Base-by-base conservation (phyloP, 179 eudicot genomes). In the Beta macrorhiza region DNA sequence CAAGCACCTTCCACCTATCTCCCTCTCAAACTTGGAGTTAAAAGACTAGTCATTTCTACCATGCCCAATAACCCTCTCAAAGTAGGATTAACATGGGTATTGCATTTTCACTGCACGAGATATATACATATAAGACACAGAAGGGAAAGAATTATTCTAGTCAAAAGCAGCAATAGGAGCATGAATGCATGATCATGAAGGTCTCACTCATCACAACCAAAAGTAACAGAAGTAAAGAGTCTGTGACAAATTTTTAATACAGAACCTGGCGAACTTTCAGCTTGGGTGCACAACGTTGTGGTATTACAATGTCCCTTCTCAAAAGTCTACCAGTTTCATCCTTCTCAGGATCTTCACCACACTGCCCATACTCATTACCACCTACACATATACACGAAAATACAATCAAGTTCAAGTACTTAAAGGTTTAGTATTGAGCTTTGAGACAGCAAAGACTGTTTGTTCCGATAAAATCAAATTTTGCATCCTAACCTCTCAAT, bases 281-380 rank as follows among this genome's bases (percentile, higher is more conserved):
- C 89, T 90, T 92, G 53, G 97, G 86, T 53, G 92, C 98, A 91
- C 99, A 96, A 32, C 95, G 90, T 78, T 94, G 93, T 19, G 99
- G 99, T 79, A 90, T 90, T 19, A 89, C 90, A 79, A 94, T 92
- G 84, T 96, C 99, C 81, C 99, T 91, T 89, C 91, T 90, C 85
- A 92, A 85, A 82, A 89, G 90, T 83, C 87, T 89, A 44, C 95
- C 97, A 65, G 88, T 69, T 47, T 92, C 98, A 79, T 88, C 98
- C 87, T 91, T 94, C 84, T 91, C 98, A 45, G 93, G 93, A 75
- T 92, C 99, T 89, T 94, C 99, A 77, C 99, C 99, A 86, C 99
- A 96, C 84, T 96, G 99, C 49, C 99, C 99, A 79, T 96, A 96
- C 87, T 96, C 99, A 85, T 96, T 96, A 75, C 99, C 99, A 73